phyloP scores from a whole-genome alignment of 768 basidiomycete species.

The Kwoniella heveanensis region DNA sequence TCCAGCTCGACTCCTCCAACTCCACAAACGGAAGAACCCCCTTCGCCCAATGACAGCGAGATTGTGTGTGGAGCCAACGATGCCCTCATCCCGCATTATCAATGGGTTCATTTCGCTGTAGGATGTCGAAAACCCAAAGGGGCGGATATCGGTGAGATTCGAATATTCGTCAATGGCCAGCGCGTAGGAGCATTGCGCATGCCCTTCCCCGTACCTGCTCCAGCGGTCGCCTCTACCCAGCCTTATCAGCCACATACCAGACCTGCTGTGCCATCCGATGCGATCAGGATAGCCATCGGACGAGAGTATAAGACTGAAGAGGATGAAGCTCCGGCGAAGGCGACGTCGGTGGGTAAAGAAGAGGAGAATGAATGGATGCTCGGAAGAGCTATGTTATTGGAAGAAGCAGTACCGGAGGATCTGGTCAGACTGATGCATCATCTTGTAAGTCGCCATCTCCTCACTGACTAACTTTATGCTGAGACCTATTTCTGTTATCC shows the following conservation, averaged over 20 bases:
- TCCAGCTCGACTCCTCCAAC: constrained; percentile 8
- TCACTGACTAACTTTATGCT: neutral
- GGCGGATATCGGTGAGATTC: constrained; percentile 31
- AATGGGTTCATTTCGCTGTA: constrained; percentile 53
- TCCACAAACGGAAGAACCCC: constrained; percentile 14
- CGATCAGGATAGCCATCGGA: constrained; percentile 33
- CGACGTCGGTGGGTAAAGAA: constrained; percentile 17
- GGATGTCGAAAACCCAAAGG: constrained; percentile 42
- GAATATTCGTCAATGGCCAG: constrained; percentile 50
- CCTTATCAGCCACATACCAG: constrained; percentile 31
- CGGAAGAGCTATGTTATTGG: constrained; percentile 41
- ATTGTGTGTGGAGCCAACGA: constrained; percentile 47
- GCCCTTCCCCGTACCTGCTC: constrained; percentile 35
- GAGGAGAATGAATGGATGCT: constrained; percentile 54
- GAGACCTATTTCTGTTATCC: too few species aligned
- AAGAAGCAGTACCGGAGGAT: constrained; percentile 52
- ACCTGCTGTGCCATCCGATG: constrained; percentile 23
- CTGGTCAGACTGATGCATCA: constrained; percentile 51
- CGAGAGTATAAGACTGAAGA: constrained; percentile 16
- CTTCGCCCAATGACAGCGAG: constrained; percentile 27
- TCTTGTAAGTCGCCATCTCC: constrained; percentile 36
- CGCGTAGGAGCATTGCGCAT: constrained; percentile 47
- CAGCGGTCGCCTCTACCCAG: constrained; percentile 5
- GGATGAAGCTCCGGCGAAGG: constrained; percentile 3
- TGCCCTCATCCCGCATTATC: constrained; percentile 50